phyloP scores from a whole-genome alignment of 306 rosid genomes.

The Hippophae tibetana region DNA sequence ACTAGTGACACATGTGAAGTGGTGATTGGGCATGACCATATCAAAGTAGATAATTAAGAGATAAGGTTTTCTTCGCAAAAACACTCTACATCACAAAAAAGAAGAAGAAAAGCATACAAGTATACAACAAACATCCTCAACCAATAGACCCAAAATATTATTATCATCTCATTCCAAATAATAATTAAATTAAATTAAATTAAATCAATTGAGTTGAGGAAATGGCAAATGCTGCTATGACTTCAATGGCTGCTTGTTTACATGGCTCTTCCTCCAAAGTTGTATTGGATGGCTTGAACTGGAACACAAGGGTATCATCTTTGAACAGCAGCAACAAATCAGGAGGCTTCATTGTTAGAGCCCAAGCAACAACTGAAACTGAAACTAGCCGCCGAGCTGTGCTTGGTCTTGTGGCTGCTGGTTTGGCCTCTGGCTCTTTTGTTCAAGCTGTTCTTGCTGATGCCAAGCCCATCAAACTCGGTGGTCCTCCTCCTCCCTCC shows the following conservation, averaged over 20 bases:
- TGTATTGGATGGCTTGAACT: conserved; percentile 45
- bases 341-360: conserved; percentile 43
- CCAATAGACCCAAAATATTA: conserved; percentile 12
- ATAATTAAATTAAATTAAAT: background rate
- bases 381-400: conserved; percentile 65
- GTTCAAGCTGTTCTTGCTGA: conserved; percentile 88
- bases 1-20: background rate
- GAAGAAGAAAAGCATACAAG: conserved; percentile 10
- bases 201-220: background rate
- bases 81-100: conserved; percentile 51
- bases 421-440: conserved; percentile 72
- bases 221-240: conserved; percentile 86
- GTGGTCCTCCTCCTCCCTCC: conserved; percentile 77
- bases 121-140: background rate
- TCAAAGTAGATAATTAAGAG: conserved; percentile 53
- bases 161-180: conserved; percentile 13
- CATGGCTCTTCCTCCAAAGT: conserved; percentile 67
- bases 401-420: conserved; percentile 72
- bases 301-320: conserved; percentile 21
- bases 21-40: conserved; percentile 42
- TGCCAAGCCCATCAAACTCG: conserved; percentile 76
- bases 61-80: conserved; percentile 38
- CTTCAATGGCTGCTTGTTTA: conserved; percentile 78
- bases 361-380: conserved; percentile 33
- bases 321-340: conserved; percentile 15